A percentile compares a stretch with the other conserved stretches of the same genome.
Conservation (phyloP, 2,329 filamentous ascomycete species). For the Aspergillus sp. region DNA sequence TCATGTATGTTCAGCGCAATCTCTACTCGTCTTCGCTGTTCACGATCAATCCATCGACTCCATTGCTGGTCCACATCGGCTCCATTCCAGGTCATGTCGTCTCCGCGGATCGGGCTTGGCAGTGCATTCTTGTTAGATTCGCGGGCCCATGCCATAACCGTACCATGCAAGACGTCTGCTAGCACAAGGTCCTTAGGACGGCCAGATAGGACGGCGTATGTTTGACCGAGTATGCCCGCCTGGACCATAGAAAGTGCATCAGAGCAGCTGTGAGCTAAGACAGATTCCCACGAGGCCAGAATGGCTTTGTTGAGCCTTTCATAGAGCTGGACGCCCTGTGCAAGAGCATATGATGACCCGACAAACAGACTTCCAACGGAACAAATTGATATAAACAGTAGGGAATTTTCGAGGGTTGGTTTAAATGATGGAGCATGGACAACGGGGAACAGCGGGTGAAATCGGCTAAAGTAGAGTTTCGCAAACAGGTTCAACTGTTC, state of each 20-base stretch:
- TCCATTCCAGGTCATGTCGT: not conserved
- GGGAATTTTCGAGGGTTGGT: slow-evolving; percentile 27
- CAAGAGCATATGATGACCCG: slow-evolving; percentile 29
- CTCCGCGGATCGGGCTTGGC: not conserved
- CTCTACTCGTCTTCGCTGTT: slow-evolving; percentile 28
- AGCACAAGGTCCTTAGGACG: slow-evolving; percentile 26
- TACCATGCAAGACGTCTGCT: slow-evolving; percentile 32
- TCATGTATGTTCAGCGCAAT: slow-evolving; percentile 29
- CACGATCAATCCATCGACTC: slow-evolving; percentile 26
- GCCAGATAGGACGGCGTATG: slow-evolving; percentile 30
- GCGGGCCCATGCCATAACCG: slow-evolving; percentile 30
- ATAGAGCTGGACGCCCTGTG: slow-evolving; percentile 29
- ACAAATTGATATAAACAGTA: slow-evolving; percentile 39
- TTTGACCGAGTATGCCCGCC: slow-evolving; percentile 31
- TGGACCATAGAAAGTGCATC: slow-evolving; percentile 26
- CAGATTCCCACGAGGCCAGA: slow-evolving; percentile 21
- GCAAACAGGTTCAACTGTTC: slow-evolving; percentile 22
- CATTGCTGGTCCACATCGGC: slow-evolving; percentile 16
- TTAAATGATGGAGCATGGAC: slow-evolving; percentile 20
- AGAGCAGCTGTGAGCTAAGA: slow-evolving; percentile 15
- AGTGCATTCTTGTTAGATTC: slow-evolving; percentile 21
- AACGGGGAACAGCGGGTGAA: slow-evolving; percentile 14
- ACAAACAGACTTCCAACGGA: slow-evolving; percentile 39
- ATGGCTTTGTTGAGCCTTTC: slow-evolving; percentile 29
- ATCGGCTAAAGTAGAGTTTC: slow-evolving; percentile 18